Conservation (phyloP, 305 asterid species). For the Euphrasia arctica region DNA sequence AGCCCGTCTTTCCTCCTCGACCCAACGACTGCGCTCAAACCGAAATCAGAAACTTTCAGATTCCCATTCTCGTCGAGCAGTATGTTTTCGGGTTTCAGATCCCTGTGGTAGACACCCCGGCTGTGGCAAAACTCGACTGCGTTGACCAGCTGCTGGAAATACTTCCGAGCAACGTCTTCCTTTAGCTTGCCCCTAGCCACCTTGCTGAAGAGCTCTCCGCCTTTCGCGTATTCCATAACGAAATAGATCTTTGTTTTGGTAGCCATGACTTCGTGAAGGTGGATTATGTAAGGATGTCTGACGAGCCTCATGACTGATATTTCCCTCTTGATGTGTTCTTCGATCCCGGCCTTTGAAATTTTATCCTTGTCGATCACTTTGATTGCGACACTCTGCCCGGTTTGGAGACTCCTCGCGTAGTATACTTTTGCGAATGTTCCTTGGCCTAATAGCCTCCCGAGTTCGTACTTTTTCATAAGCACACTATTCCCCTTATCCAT, state of each 20-base stretch:
- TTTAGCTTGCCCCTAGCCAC: not conserved
- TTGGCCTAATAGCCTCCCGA: not conserved
- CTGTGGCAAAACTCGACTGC: not conserved
- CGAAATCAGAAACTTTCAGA: not conserved
- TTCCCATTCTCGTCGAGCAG: not conserved
- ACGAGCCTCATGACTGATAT: not conserved
- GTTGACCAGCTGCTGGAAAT: not conserved
- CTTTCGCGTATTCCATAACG: not conserved
- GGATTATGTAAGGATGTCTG: not conserved
- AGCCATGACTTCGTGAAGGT: not conserved
- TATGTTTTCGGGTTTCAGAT: not conserved
- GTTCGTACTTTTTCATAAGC: not conserved
- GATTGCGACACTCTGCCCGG: not conserved
- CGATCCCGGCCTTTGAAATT: not conserved
- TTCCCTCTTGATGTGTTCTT: not conserved
- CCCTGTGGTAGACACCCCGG: conserved; percentile 6
- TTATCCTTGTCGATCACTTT: not conserved
- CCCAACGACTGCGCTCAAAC: not conserved
- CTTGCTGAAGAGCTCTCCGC: not conserved
- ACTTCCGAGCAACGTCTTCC: not conserved
- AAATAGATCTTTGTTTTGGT: not conserved
- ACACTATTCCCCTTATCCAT: no score
- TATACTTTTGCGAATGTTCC: not conserved
- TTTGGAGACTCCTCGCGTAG: not conserved
- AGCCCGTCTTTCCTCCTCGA: conserved; percentile 50